Base-by-base conservation (phyloP, 2,329 filamentous ascomycete species). In the Trichothecium roseum region DNA sequence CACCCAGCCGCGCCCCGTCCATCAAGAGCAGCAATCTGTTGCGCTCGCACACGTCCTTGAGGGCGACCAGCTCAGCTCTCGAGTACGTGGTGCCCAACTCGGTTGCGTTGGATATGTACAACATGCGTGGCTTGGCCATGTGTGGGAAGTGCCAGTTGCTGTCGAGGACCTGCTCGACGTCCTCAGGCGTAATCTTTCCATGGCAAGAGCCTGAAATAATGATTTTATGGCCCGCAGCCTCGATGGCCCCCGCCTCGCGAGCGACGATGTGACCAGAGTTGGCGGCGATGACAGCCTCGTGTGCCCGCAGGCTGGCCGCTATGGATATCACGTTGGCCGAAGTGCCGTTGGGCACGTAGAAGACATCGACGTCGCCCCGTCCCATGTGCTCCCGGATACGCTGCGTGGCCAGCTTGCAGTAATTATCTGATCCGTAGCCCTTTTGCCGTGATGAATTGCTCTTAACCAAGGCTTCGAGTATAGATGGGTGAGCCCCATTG, bases 311-410 rank as follows among this genome's bases (percentile, higher is more conserved):
- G 28, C 66, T 70, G 8, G 64, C 65, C 0, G 64, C 65, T 30
- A 70, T 70, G 30, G 62, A 68, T 35, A 70, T 69, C 27, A 66
- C 57, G 36, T 70, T 70, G 22, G 67, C 66, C 1, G 66, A 66
- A 1, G 66, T 70, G 10, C 66, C 66, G 36, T 63, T 69, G 1
- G 67, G 66, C 0, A 70, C 67, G 35, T 70, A 70, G 46, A 66
- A 66, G 37, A 70, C 56, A 30, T 61, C 62, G 0, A 66, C 63
- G 17, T 66, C 59, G 7, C 54, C 45, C 13, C 47, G 43, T 7
- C 55, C 57, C 9, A 60, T 50, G 30, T 59, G 57, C 0, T 34
- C 36, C 15, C 62, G 56, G 33, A 70, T 67, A 20, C 59, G 47
- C 30, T 55, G 48, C 2, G 62, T 52, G 1, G 66, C 66, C 12